Percentiles rank a stretch among this genome's conserved stretches.
Evolutionary conservation across 2,329 filamentous ascomycete species (phyloP).

Genomic region (Pseudocercospora fuligena): DNA sequence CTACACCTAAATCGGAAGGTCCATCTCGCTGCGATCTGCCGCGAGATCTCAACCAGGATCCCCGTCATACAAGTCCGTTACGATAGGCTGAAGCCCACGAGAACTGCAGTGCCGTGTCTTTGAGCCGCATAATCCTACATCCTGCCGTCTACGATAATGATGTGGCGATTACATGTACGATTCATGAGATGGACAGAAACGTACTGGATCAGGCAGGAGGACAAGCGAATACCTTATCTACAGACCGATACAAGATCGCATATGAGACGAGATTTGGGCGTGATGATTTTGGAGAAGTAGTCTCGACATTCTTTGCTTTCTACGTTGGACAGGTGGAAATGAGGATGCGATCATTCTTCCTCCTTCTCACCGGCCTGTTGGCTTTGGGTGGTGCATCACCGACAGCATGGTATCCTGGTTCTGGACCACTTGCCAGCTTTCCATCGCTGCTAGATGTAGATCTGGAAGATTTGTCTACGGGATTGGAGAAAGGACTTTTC

Average conservation of each 20-base stretch:
- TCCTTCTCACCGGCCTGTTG: neutral
- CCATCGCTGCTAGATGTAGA: conserved; percentile 57
- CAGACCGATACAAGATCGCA: neutral
- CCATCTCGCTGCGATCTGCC: neutral
- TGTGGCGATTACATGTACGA: neutral
- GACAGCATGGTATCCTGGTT: neutral
- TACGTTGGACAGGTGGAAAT: neutral
- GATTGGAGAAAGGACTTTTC: conserved; percentile 56
- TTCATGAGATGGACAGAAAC: neutral
- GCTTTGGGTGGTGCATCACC: neutral
- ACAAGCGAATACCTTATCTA: neutral
- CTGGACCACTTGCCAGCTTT: conserved; percentile 24
- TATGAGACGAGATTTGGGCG: neutral
- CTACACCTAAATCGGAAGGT: neutral
- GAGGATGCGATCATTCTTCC: neutral
- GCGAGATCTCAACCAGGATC: neutral
- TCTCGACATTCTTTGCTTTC: neutral
- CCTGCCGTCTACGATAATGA: neutral
- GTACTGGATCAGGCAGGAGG: neutral
- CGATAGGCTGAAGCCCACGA: neutral
- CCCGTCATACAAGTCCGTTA: neutral
- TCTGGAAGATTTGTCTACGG: conserved; percentile 55
- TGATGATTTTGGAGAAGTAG: neutral
- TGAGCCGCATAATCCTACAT: neutral
- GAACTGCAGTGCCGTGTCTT: neutral